Conservation (phyloP, 176 grass and related monocot species). For the Bolboschoenus planiculmis region DNA sequence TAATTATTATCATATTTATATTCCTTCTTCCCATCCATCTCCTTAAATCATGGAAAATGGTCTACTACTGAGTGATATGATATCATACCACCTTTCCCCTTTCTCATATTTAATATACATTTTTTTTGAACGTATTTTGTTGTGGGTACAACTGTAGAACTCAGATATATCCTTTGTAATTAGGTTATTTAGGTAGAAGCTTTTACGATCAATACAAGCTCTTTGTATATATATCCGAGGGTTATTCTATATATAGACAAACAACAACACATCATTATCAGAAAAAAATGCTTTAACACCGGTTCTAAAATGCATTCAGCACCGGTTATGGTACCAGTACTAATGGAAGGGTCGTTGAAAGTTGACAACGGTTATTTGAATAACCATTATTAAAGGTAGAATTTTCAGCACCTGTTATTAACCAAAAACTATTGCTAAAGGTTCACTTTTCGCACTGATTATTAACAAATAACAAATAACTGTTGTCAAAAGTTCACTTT, state of each 20-base stretch:
- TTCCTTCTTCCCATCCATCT: neutral
- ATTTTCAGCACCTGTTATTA: too few relatives aligned
- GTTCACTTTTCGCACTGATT: too few relatives aligned
- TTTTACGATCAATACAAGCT: neutral
- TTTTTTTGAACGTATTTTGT: neutral
- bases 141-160: neutral
- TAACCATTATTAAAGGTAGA: too few relatives aligned
- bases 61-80: neutral
- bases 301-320: too few relatives aligned
- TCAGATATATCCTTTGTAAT: neutral
- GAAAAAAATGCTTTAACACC: too few relatives aligned
- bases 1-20: neutral
- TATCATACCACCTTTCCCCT: neutral
- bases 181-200: neutral
- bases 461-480: too few relatives aligned
- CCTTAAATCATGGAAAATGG: constrained; percentile 19
- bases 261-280: neutral
- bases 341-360: too few relatives aligned
- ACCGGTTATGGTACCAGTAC: too few relatives aligned
- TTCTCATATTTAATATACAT: neutral
- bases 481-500: too few relatives aligned
- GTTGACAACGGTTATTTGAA: too few relatives aligned
- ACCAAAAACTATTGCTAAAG: too few relatives aligned
- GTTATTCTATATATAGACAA: neutral
- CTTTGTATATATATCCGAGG: neutral